Percentiles rank a stretch among this genome's conserved stretches.
Conservation (phyloP, 2,329 filamentous ascomycete species). For the Aureobasidium leucospermi region DNA sequence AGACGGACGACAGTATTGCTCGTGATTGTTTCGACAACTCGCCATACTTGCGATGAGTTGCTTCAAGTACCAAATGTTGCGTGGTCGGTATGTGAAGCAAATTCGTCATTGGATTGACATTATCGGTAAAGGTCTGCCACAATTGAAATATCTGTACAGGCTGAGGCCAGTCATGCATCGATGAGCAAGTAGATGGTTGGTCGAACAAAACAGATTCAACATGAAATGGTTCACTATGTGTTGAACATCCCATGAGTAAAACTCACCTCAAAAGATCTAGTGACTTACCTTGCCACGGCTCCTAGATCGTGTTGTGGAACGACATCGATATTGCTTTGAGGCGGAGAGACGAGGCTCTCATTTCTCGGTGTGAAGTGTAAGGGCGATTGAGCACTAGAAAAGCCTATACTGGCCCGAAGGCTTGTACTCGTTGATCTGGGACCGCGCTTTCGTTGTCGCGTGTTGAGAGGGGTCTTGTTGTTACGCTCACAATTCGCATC, state of each 20-base stretch:
- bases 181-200: background rate
- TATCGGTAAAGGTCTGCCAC: conserved; percentile 58
- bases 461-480: background rate
- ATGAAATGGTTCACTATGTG: background rate
- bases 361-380: too few relatives aligned
- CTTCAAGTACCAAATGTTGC: conserved; percentile 47
- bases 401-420: too few relatives aligned
- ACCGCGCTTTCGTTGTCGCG: background rate
- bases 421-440: background rate
- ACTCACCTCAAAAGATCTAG: background rate
- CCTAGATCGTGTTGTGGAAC: too few relatives aligned
- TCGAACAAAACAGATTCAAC: background rate
- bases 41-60: background rate
- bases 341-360: too few relatives aligned
- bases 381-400: too few relatives aligned
- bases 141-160: conserved; percentile 18
- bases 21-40: conserved; percentile 31
- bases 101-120: conserved; percentile 64
- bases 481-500: background rate
- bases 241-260: background rate
- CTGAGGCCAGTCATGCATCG: background rate
- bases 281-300: too few relatives aligned
- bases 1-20: conserved; percentile 51
- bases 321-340: too few relatives aligned
- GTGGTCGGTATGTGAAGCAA: conserved; percentile 55